phyloP scores from a whole-genome alignment of 805 yeast species.

The Candida bentonensis region DNA sequence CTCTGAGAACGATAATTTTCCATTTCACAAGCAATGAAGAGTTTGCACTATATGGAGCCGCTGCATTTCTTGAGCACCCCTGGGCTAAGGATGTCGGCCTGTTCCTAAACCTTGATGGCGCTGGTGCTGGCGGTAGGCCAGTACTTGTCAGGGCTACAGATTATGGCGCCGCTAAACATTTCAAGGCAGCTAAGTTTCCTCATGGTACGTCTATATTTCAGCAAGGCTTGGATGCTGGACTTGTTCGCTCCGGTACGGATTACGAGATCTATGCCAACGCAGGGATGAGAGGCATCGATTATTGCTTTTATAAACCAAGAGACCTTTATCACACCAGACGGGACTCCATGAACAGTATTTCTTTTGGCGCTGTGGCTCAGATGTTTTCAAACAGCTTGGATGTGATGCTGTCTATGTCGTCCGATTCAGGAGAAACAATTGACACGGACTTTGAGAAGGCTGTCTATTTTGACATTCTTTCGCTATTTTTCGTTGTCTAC shows the following conservation, averaged over 20 bases:
- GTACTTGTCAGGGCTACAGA: conserved; percentile 76
- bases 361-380: conserved; percentile 64
- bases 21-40: conserved; percentile 88
- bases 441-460: conserved; percentile 24
- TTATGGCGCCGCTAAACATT: conserved; percentile 48
- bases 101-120: conserved; percentile 78
- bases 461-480: conserved; percentile 51
- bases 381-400: conserved; percentile 67
- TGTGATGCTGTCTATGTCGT: conserved; percentile 33
- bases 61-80: conserved; percentile 54
- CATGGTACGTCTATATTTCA: conserved; percentile 72
- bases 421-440: conserved; percentile 11
- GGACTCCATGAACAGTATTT: conserved; percentile 53
- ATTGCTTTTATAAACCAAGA: conserved; percentile 81
- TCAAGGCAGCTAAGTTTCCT: conserved; percentile 38
- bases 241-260: conserved; percentile 74
- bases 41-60: conserved; percentile 74
- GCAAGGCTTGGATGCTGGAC: conserved; percentile 64
- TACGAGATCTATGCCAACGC: conserved; percentile 51
- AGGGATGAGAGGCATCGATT: conserved; percentile 75
- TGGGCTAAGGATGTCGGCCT: conserved; percentile 45
- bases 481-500: conserved; percentile 37
- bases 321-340: conserved; percentile 66
- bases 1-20: conserved; percentile 59
- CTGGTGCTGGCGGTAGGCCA: conserved; percentile 84